phyloP scores from a whole-genome alignment of 1,284 basidiomycete species.

The Apiotrichum brassicae region DNA sequence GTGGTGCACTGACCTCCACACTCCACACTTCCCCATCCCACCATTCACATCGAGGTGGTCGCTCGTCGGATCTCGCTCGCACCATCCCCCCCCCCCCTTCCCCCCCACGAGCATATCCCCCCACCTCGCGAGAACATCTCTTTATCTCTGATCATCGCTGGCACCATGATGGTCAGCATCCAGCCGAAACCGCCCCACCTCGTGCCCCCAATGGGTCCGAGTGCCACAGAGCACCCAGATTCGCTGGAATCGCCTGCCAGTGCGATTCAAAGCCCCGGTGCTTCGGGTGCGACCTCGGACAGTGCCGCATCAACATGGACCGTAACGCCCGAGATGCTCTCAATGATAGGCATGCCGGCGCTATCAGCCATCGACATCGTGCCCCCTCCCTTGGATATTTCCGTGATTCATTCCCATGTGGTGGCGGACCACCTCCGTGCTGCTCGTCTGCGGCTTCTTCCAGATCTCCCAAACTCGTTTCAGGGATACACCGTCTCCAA shows the following conservation, averaged over 20 bases:
- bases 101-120: too few species aligned
- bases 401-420: slow-evolving; percentile 1
- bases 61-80: too few species aligned
- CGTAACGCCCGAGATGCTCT: background rate
- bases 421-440: slow-evolving; percentile 11
- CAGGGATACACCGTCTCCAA: background rate
- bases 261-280: too few species aligned
- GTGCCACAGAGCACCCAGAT: background rate
- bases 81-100: too few species aligned
- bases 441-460: slow-evolving; percentile 14
- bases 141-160: too few species aligned
- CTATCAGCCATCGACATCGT: slow-evolving; percentile 1
- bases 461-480: slow-evolving; percentile 5
- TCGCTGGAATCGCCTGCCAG: background rate
- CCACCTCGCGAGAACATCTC: too few species aligned
- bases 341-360: background rate
- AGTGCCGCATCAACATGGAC: too few species aligned
- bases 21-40: too few species aligned
- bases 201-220: too few species aligned
- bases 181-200: background rate
- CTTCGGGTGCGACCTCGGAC: too few species aligned
- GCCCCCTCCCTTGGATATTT: slow-evolving; percentile 10
- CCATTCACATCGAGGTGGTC: too few species aligned
- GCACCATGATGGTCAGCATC: slow-evolving; percentile 4
- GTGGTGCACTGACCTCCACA: too few species aligned